These are phyloP conservation scores for Monilinia vaccinii-corymbosi DNA, from an alignment of 2,329 filamentous ascomycete genomes.

Conservation along the genomic window DNA sequence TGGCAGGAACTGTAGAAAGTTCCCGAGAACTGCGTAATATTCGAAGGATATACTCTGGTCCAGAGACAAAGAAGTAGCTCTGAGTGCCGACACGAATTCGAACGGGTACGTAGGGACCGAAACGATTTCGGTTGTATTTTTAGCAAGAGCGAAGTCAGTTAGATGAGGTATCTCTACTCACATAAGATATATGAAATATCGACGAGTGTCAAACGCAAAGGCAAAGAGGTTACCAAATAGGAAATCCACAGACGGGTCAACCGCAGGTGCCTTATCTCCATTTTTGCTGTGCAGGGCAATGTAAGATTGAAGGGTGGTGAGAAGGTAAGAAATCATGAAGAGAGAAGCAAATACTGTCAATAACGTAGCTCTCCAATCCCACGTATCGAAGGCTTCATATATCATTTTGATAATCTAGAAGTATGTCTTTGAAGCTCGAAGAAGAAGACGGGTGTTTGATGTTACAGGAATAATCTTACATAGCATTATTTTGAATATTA, in stretches of 20 bases:
- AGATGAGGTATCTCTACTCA: neutral
- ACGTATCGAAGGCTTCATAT: neutral
- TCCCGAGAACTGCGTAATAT: conserved; percentile 17
- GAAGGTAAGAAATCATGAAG: conserved; percentile 5
- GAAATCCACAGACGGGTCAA: conserved; percentile 16
- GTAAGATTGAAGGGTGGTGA: conserved; percentile 9
- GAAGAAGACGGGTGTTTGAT: too few relatives aligned
- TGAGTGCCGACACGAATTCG: conserved; percentile 13
- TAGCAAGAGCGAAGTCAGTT: neutral
- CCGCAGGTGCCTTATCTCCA: conserved; percentile 12
- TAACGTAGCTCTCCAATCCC: conserved; percentile 8
- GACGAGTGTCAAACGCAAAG: conserved; percentile 16
- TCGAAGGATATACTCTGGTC: conserved; percentile 13
- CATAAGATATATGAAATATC: conserved; percentile 13
- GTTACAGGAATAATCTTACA: too few relatives aligned
- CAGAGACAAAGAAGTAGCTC: conserved; percentile 18
- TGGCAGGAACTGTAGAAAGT: conserved; percentile 11
- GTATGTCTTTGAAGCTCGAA: too few relatives aligned
- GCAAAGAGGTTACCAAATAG: conserved; percentile 16
- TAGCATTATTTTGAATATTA: too few relatives aligned
- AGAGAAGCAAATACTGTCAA: neutral
- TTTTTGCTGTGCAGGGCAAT: conserved; percentile 4
- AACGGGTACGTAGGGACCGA: conserved; percentile 14
- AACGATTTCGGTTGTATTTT: conserved; percentile 4
- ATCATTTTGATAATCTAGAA: neutral